phyloP scores from a whole-genome alignment of 2,329 filamentous ascomycete species.

The Alternaria brassicae region DNA sequence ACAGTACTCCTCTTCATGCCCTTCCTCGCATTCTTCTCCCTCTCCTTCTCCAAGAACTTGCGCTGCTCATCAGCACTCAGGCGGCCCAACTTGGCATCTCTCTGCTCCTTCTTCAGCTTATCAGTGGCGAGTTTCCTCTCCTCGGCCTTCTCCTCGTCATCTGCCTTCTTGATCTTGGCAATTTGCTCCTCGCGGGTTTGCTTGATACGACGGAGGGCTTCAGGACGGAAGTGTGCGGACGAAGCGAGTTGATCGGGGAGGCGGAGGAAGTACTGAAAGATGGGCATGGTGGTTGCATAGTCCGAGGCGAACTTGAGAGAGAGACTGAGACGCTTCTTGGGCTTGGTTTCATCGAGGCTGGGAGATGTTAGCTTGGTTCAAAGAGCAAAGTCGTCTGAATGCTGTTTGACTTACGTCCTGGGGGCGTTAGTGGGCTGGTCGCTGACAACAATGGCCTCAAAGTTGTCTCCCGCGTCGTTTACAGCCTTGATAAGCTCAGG shows the following conservation, averaged over 20 bases:
- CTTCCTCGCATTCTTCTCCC: slow-evolving; percentile 80
- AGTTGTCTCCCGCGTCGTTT: slow-evolving; percentile 74
- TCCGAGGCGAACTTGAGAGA: slow-evolving; percentile 70
- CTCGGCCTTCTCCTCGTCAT: slow-evolving; percentile 74
- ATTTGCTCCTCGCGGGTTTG: slow-evolving; percentile 80
- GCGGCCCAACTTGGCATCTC: slow-evolving; percentile 73
- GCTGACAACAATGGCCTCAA: slow-evolving; percentile 83
- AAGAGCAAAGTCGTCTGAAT: not conserved
- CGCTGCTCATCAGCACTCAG: slow-evolving; percentile 66
- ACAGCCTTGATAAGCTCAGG: slow-evolving; percentile 85
- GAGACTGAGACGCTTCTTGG: slow-evolving; percentile 87
- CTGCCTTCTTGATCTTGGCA: slow-evolving; percentile 77
- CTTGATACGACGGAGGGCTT: slow-evolving; percentile 86
- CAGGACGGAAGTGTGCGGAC: slow-evolving; percentile 81
- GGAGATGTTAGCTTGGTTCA: slow-evolving; percentile 6
- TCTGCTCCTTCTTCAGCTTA: slow-evolving; percentile 80
- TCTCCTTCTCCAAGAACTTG: slow-evolving; percentile 77
- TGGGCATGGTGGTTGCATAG: slow-evolving; percentile 68
- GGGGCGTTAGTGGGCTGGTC: slow-evolving; percentile 92
- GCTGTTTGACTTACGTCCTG: slow-evolving; percentile 68
- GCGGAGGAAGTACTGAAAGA: slow-evolving; percentile 83
- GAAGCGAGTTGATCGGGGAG: slow-evolving; percentile 82
- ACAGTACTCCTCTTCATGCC: slow-evolving; percentile 68
- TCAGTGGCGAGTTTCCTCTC: slow-evolving; percentile 62
- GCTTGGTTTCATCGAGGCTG: slow-evolving; percentile 81